Base-by-base conservation (phyloP, 306 rosid species). In the Citrullus colocynthis region DNA sequence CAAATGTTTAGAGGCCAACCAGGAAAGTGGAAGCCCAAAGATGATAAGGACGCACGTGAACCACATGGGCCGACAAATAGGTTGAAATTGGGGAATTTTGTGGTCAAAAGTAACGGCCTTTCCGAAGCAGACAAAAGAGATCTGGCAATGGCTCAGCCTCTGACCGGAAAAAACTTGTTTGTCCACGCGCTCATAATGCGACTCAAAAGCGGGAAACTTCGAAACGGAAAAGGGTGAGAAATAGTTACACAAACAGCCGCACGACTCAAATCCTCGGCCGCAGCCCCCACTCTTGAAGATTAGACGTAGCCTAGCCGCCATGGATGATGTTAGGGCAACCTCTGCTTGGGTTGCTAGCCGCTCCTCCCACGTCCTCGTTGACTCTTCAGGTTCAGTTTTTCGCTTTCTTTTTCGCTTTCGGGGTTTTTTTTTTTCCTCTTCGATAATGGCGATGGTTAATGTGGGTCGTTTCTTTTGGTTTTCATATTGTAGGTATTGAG, bases 271-370 rank as follows among this genome's bases (percentile, higher is more conserved):
- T 62, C 71, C 37, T 57, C 80, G 77, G 80, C 28, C 1, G 2
- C 49, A 24, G 83, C 39, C 74, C 79, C 88, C 85, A 94, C 65
- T 24, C 17, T 59, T 10, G 9, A 30, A 20, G 30, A 57, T 51
- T 11, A 58, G 6, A 28, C 36, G 36, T 32, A 32, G 36, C 13
- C 0, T 32, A n/a, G 83, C 42, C 76, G 80, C 89, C 85, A 95
- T 95, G 98, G 97, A 92, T 39, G 88, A 90, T 63, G 97, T 95
- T 69, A 89, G 97, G 90, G 88, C 70, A 9, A 92, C 85, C 79
- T 89, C 98, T 41, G 98, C 93, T 83, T 95, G 97, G 97, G 98
- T 95, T 75, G 98, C 98, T 30, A 83, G 75, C 76, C 84, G 58
- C 62, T 88, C 98, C 57, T 88, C 97, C 0, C 98, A 95, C 52